Evolutionary conservation across 352 stramenopile species (phyloP), one percentile per base, ranked within the genome.

Genomic region (Globisporangium viniferum): DNA sequence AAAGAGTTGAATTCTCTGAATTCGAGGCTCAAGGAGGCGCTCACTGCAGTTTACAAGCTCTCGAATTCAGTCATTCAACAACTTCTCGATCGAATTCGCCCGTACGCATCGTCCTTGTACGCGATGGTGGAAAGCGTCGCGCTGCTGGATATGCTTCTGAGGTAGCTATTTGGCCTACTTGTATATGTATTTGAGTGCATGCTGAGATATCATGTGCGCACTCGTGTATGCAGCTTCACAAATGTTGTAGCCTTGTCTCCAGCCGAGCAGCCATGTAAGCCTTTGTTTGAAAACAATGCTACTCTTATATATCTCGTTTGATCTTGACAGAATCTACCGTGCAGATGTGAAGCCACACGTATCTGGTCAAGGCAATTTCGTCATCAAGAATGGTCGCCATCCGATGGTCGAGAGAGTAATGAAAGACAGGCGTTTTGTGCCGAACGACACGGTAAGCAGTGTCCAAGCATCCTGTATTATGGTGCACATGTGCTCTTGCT

Each of bases 121-220:
- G 78, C 82, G 15, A 93, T 96, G 78, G 81, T 92, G 36, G 92
- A 98, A 73, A 93, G 86, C 59, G 75, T 97, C 9, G 88, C 91
- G n/a, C 66, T 98, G 29, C 74, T 98, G 24, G 93, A 98, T 59
- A 97, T 98, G 89, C 76, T 98, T 10, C 73, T 97, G 27, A 95
- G 89, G 89, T 95, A 69, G 18, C 2, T 33, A 29, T 46, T 14
- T 18, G 29, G 8, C 22, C 5, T n/a, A 1, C 10, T 12, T 24
- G 56, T 2, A 20, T 46, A 24, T 44, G 15, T 7, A 55, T 6
- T 24, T 8, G 5, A 22, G 22, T 15, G 9, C 20, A 35, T 51
- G 60, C 29, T 69, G 12, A 55, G 12, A 24, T 44, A 22, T n/a
- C 15, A 49, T 49, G 24, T 64, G 41, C 36, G 22, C 1, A 29